Conservation (phyloP, 2,329 filamentous ascomycete genomes). For the Aspergillus intermedius region DNA sequence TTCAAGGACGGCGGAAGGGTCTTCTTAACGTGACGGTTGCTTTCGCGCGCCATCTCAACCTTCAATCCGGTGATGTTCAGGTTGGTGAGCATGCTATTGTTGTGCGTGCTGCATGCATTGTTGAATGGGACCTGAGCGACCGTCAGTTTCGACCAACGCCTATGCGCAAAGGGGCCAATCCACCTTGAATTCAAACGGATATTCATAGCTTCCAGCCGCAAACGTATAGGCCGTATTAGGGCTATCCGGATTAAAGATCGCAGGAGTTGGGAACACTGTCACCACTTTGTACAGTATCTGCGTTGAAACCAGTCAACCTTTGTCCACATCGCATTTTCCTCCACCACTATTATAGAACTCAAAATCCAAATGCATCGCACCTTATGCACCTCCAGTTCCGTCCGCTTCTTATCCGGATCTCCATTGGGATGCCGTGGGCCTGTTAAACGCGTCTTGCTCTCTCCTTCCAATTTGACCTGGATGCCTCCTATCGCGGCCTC, state of each 20-base stretch:
- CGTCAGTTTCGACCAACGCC: neutral
- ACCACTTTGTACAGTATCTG: constrained; percentile 44
- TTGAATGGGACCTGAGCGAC: constrained; percentile 42
- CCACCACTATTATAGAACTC: neutral
- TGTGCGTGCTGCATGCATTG: constrained; percentile 41
- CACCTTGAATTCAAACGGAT: constrained; percentile 47
- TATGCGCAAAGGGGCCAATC: neutral
- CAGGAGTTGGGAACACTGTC: constrained; percentile 41
- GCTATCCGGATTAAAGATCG: constrained; percentile 31
- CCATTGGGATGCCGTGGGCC: constrained; percentile 34
- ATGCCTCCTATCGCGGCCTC: constrained; percentile 41
- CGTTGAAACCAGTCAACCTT: neutral
- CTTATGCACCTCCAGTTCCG: constrained; percentile 46
- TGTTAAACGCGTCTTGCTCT: constrained; percentile 41
- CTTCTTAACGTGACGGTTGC: constrained; percentile 64
- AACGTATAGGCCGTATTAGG: constrained; percentile 39
- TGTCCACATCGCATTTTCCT: neutral
- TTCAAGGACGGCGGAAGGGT: constrained; percentile 83
- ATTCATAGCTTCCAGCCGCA: constrained; percentile 41
- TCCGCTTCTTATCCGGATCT: constrained; percentile 43
- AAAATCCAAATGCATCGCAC: constrained; percentile 20
- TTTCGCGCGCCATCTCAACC: constrained; percentile 40
- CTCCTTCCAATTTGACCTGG: constrained; percentile 45
- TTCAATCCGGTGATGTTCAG: constrained; percentile 40
- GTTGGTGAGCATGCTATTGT: constrained; percentile 42